These are phyloP conservation scores for Globisporangium nagaii DNA, from an alignment of 352 stramenopile genomes.

Conservation along the genomic window DNA sequence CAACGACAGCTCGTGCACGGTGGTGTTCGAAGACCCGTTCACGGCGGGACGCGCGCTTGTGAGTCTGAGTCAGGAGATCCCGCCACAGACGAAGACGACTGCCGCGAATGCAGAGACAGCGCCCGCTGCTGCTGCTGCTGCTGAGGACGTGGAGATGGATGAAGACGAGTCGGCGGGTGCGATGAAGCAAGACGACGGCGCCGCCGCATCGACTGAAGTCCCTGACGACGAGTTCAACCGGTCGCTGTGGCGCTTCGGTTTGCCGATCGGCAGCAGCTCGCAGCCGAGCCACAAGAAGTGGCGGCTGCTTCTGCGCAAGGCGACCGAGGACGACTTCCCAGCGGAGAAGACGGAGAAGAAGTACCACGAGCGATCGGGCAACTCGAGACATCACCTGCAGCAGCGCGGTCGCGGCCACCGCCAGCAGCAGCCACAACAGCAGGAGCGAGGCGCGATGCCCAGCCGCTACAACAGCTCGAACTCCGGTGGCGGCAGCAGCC, in stretches of 20 bases:
- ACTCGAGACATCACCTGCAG: conserved; percentile 1
- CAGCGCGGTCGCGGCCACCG: conserved; percentile 19
- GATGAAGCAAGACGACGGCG: conserved; percentile 1
- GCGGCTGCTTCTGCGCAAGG: conserved; percentile 63
- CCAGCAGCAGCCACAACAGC: conserved; percentile 9
- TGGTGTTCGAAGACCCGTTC: conserved; percentile 77
- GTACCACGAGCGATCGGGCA: conserved; percentile 54
- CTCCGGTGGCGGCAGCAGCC: conserved; percentile 11
- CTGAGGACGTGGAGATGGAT: conserved; percentile 60
- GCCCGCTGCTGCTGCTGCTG: background rate
- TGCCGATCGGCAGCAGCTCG: conserved; percentile 43
- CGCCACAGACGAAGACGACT: conserved; percentile 29
- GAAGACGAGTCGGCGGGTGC: conserved; percentile 12
- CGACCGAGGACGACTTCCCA: conserved; percentile 74
- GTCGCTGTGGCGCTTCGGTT: conserved; percentile 55
- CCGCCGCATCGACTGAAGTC: conserved; percentile 23
- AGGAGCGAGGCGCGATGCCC: conserved; percentile 20
- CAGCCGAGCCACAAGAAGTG: conserved; percentile 55
- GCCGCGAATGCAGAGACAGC: conserved; percentile 11
- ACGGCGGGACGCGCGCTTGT: conserved; percentile 63
- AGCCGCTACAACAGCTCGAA: conserved; percentile 18
- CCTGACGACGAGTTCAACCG: conserved; percentile 57
- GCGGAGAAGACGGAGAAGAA: conserved; percentile 68
- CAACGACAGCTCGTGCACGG: conserved; percentile 80
- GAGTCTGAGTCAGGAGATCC: conserved; percentile 43